Evolutionary conservation across 2,329 filamentous ascomycete genomes (phyloP), one percentile per base, ranked within the genome.

Genomic region (Colletotrichum sp.): DNA sequence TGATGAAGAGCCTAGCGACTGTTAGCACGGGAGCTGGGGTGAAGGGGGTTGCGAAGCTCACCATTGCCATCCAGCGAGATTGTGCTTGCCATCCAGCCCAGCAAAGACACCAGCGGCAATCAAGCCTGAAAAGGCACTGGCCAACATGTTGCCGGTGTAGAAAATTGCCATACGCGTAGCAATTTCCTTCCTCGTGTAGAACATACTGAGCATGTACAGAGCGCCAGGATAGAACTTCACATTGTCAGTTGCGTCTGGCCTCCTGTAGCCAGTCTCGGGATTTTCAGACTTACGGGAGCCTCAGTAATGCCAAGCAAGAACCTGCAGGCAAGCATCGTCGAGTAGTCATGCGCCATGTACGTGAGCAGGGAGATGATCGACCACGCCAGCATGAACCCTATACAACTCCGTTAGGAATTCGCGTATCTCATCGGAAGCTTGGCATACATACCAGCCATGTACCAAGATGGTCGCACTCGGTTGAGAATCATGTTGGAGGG

Each of bases 141-240:
- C 87, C 66, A 88, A 83, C 16, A 84, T 85, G 72, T 86, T 86
- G 18, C 86, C 87, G 12, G 85, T 86, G 78, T 87, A 86, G 80
- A 87, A 84, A 24, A 88, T 81, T 9, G 84, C 86, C 80, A 87
- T 88, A 2, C 86, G 83, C 32, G 65, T 49, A 5, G 77, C 75
- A 5, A 76, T 28, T 7, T 78, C 77, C 28, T 77, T 74, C 5
- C 76, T 44, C 4, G 77, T 77, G 52, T 78, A 78, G 34, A 77
- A 78, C 70, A 76, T 76, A 21, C 63, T 71, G 49, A 77, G 73
- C 76, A 77, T 77, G 18, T 77, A 78, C 1, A 78, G 44, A 2
- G 76, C 77, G n/a, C 77, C 77, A 4, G 77, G 77, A 15, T 77
- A 77, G 71, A 77, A 78, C 75, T 77, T 4, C 16, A 18, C 4